Conservation (phyloP, 257 asterid genomes). For the Perilla frutescens region DNA sequence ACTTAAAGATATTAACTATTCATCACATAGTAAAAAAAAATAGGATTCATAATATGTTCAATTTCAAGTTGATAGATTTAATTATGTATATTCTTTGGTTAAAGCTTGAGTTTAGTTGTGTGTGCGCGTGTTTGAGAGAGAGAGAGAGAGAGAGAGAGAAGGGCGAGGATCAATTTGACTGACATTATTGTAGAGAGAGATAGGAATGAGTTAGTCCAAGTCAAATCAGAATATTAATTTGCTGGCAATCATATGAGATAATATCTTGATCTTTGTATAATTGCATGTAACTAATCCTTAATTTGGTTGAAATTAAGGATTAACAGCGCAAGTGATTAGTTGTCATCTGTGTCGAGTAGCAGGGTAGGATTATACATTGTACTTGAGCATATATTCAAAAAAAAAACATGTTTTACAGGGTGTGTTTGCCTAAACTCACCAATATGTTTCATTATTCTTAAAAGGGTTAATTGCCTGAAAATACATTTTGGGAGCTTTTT, state of each 20-base stretch:
- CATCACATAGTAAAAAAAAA: too few species aligned
- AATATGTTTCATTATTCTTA: too few species aligned
- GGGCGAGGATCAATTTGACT: not conserved
- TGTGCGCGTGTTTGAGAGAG: not conserved
- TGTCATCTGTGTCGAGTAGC: constrained; percentile 28
- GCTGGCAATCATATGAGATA: constrained; percentile 18
- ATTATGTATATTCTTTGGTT: too few species aligned
- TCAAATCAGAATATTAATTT: not conserved
- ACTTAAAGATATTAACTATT: too few species aligned
- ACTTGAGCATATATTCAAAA: not conserved
- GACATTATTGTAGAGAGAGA: constrained; percentile 26
- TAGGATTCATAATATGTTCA: too few species aligned
- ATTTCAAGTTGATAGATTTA: too few species aligned
- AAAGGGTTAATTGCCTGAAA: too few species aligned
- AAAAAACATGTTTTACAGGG: too few species aligned
- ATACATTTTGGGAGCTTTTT: too few species aligned
- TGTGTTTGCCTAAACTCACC: too few species aligned
- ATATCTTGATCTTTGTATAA: not conserved
- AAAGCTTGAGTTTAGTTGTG: too few species aligned
- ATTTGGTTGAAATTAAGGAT: not conserved
- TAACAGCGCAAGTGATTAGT: constrained; percentile 26
- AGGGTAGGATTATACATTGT: not conserved
- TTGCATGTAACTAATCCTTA: not conserved
- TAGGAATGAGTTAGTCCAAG: constrained; percentile 1
- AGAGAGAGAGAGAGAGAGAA: not conserved